Base-by-base conservation (phyloP, 1,284 basidiomycete genomes). In the Amylostereum chailletii region DNA sequence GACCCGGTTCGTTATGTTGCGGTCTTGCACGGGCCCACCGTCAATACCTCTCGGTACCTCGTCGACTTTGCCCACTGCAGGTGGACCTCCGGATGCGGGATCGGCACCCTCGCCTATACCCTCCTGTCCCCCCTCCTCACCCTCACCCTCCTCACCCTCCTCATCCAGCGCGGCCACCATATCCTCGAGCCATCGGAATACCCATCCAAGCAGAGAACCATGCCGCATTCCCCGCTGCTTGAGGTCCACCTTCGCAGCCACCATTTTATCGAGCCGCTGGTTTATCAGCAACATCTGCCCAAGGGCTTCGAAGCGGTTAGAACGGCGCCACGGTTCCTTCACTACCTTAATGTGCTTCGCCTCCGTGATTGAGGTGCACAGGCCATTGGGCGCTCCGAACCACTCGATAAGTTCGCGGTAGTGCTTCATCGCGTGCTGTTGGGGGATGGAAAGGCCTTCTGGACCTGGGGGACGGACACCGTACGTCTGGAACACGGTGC, bases 331-430 rank as follows among this genome's bases (percentile, higher is more conserved):
- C 0, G 60, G 60, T 33, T 57, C 46, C 48, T 62, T 62, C 41
- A 61, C 58, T 0, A 57, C 59, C 3, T 42, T 50, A 32, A 61
- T 62, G 39, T 62, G 61, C 40, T 57, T 58, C 2, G 54, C 45
- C 46, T 62, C 60, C 2, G 55, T 62, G 19, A 62, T 60, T 0
- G 58, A 62, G 1, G 59, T 53, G 42, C 57, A 60, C 2, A 62
- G 53, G 1, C 61, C 58, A 40, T 62, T 60, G 0, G 58, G 55
- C 0, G 58, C 48, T 5, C 54, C 61, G 48, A 58, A 62, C 0
- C 27, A 1, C 33, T 29, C 26, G 11, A 61, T 60, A 5, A n/a
- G 37, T 2, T 33, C 36, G 0, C 4, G 5, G 29, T 58, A 59
- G 43, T 62, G 59, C 0, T 33, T 26, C 7, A 58, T 34, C 1